Percentiles rank a stretch among this genome's conserved stretches.
These are phyloP conservation scores for Dichotomopilus funicola DNA, from an alignment of 2,329 filamentous ascomycete genomes.

Conservation along the genomic window DNA sequence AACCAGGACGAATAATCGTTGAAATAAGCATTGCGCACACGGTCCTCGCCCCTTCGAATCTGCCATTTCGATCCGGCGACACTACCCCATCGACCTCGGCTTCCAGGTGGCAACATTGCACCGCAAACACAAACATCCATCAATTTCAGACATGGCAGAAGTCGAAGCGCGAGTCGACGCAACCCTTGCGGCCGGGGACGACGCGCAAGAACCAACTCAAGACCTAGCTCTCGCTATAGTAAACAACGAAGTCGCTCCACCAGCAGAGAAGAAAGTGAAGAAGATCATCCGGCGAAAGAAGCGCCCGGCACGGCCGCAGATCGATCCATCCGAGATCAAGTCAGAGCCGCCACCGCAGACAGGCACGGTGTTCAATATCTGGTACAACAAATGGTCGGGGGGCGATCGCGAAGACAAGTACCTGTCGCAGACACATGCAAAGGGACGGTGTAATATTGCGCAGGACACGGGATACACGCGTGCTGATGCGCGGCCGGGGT, in stretches of 20 bases:
- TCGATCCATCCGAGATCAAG: conserved; percentile 77
- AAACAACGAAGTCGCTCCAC: conserved; percentile 40
- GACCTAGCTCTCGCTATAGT: conserved; percentile 33
- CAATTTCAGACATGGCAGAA: conserved; percentile 11
- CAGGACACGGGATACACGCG: conserved; percentile 73
- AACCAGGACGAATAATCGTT: neutral
- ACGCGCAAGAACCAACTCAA: conserved; percentile 23
- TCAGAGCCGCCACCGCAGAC: conserved; percentile 86
- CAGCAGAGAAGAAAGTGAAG: conserved; percentile 62
- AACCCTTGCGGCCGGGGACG: conserved; percentile 7
- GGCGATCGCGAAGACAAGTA: conserved; percentile 93
- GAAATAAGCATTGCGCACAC: too few species aligned
- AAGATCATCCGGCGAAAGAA: conserved; percentile 90
- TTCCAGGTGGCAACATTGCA: neutral
- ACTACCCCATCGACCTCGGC: too few species aligned
- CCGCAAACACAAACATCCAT: neutral
- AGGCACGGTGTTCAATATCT: conserved; percentile 94
- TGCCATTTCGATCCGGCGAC: too few species aligned
- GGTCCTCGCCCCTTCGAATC: too few species aligned
- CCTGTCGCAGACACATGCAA: conserved; percentile 72
- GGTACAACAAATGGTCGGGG: conserved; percentile 98
- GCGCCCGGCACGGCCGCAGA: conserved; percentile 81
- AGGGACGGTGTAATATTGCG: conserved; percentile 79
- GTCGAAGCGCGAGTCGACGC: conserved; percentile 16
- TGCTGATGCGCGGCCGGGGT: conserved; percentile 69